Base-by-base conservation (phyloP, 2,329 filamentous ascomycete genomes). In the Geoglossum cookeanum region DNA sequence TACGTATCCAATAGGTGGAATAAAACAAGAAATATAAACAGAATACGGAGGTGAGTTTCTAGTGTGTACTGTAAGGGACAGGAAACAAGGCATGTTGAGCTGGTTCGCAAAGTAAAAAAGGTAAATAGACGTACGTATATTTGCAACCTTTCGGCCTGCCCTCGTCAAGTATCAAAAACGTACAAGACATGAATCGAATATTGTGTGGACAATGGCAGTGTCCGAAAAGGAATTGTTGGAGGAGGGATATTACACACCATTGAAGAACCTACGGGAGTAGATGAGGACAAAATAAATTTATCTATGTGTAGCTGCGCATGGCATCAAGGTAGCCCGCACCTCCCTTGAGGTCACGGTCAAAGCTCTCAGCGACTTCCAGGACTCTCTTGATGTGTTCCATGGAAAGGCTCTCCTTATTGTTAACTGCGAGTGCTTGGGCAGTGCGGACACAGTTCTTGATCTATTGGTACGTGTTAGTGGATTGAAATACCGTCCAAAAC, bases 361-460 rank as follows among this genome's bases (percentile, higher is more conserved):
- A 95, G 39, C 80, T 84, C 68, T 87, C 82, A 29, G 85, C 83
- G 1, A 94, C 87, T 48, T 89, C 85, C n/a, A 95, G 76, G 11
- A 94, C 87, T 60, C 87, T 79, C 62, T 78, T 79, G 66, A 95
- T 84, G 65, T 94, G 87, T 55, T 75, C 75, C 84, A 94, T 89
- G 57, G 79, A 78, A 35, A 95, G 76, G 3, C 78, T 73, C 59
- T 83, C 78, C 30, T 78, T 74, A 67, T 89, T 85, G 61, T 87
- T 85, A 49, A 91, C 77, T 1, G 89, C 87, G 15, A 95, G 75
- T 0, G 85, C 85, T 68, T 94, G 87, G 1, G 87, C 87, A 0
- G 86, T 90, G 58, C 85, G 80, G 54, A 94, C 83, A 9, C 84
- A 83, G 67, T 94, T 94, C 74, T 94, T 94, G 75, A 94, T 94